A percentile compares a stretch with the other conserved stretches of the same genome.
phyloP scores from a whole-genome alignment of 202 grass and related monocot species.

The Digitaria exilis region DNA sequence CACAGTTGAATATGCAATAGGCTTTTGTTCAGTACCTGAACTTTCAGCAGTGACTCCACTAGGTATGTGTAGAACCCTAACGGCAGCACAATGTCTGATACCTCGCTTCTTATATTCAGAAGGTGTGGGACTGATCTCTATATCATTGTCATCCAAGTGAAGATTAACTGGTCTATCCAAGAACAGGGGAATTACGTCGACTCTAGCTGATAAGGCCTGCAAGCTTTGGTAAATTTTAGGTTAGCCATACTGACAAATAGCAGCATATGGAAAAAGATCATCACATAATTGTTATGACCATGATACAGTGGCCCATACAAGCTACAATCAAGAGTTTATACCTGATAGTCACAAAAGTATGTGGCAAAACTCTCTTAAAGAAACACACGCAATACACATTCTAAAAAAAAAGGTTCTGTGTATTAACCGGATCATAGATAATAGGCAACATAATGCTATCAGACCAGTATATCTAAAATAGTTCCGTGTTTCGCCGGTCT shows the following conservation, averaged over 20 bases:
- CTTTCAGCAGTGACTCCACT: constrained; percentile 77
- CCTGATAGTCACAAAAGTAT: background rate
- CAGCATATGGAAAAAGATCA: background rate
- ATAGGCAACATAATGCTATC: background rate
- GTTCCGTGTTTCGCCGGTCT: background rate
- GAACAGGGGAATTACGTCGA: constrained; percentile 90
- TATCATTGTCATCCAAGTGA: constrained; percentile 63
- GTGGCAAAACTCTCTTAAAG: too few species aligned
- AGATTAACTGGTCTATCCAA: constrained; percentile 63
- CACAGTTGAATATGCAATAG: constrained; percentile 13
- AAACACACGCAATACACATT: too few species aligned
- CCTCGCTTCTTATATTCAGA: constrained; percentile 32
- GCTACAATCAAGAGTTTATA: background rate
- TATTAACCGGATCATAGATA: too few species aligned
- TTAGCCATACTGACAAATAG: constrained; percentile 38
- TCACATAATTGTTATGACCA: background rate
- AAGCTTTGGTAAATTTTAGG: constrained; percentile 55
- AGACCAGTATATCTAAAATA: background rate
- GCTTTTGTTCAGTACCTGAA: constrained; percentile 64
- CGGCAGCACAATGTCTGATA: constrained; percentile 34
- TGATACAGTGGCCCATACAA: background rate
- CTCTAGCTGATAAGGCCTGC: constrained; percentile 69
- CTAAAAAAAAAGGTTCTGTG: background rate
- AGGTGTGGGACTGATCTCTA: constrained; percentile 55
- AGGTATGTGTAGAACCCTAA: constrained; percentile 58